These are phyloP conservation scores for Pseudogymnoascus sp. DNA, from an alignment of 2,329 filamentous ascomycete genomes.

Conservation along the genomic window DNA sequence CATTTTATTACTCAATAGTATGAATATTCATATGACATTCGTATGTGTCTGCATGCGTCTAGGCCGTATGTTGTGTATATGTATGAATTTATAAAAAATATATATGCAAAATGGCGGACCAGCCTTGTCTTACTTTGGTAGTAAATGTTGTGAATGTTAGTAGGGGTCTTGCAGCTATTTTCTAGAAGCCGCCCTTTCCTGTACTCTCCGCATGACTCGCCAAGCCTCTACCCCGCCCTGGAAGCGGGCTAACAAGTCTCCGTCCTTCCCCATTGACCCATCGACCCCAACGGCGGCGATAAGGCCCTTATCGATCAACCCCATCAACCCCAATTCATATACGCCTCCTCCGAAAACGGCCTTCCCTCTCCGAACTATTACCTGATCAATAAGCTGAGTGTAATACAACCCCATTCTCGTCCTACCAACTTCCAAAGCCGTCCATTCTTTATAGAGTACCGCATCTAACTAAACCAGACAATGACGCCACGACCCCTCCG, in stretches of 20 bases:
- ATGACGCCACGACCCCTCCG: constrained; percentile 26
- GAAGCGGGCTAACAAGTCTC: constrained; percentile 1
- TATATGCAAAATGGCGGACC: neutral
- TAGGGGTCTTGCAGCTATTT: neutral
- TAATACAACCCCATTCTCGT: neutral
- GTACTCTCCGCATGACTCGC: neutral
- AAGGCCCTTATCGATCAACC: neutral
- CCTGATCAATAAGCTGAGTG: neutral
- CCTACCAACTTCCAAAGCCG: neutral
- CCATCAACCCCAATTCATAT: neutral
- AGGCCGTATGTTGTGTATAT: neutral
- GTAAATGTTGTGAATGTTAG: neutral
- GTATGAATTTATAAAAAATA: neutral
- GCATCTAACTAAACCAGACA: neutral
- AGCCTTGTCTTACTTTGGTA: neutral
- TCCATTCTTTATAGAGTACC: neutral
- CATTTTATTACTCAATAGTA: too few relatives aligned
- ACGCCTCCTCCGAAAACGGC: neutral
- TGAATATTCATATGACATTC: neutral
- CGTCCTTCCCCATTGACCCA: neutral
- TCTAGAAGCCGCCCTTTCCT: neutral
- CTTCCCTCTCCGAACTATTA: neutral
- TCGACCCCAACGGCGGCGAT: neutral
- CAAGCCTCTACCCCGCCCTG: neutral
- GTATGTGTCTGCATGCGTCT: neutral